phyloP scores from a whole-genome alignment of 2,329 filamentous ascomycete species.

The Aurifilum marmelostoma region DNA sequence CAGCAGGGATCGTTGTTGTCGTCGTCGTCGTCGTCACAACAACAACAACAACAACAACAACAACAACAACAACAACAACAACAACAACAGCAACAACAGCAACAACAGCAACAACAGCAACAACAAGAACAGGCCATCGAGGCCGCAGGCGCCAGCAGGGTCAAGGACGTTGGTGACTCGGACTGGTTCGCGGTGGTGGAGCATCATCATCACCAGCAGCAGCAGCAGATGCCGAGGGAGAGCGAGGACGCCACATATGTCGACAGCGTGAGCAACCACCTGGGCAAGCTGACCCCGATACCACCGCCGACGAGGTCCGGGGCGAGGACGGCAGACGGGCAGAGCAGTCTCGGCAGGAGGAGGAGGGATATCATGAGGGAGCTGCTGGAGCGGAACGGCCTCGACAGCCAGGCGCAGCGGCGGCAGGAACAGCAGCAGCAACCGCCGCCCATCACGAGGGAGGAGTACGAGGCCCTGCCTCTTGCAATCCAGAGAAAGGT shows the following conservation, averaged over 20 bases:
- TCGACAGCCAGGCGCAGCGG: conserved; percentile 11
- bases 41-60: no score
- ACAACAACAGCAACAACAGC: no score
- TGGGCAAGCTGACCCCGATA: conserved; percentile 17
- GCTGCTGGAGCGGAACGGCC: conserved; percentile 19
- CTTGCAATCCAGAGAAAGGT: conserved; percentile 56
- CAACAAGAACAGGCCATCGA: conserved; percentile 16
- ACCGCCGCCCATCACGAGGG: conserved; percentile 40
- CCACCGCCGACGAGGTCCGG: conserved; percentile 12
- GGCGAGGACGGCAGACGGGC: conserved; percentile 17
- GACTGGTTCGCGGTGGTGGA: conserved; percentile 10
- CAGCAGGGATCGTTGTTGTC: no score
- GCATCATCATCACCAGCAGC: neutral
- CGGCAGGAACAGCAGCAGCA: conserved; percentile 9
- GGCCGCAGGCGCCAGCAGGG: neutral
- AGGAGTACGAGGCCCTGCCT: conserved; percentile 55
- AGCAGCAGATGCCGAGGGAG: conserved; percentile 5
- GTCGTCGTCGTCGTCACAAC: no score
- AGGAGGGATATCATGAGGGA: neutral
- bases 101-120: conserved; percentile 4
- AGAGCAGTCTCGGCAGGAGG: conserved; percentile 5
- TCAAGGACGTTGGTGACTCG: conserved; percentile 1
- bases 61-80: conserved; percentile 12
- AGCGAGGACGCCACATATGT: conserved; percentile 20
- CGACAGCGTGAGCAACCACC: conserved; percentile 21